A percentile compares a stretch with the other conserved stretches of the same genome.
phyloP scores from a whole-genome alignment of 108 stramenopile genomes.

The Bacterosira constricta region DNA sequence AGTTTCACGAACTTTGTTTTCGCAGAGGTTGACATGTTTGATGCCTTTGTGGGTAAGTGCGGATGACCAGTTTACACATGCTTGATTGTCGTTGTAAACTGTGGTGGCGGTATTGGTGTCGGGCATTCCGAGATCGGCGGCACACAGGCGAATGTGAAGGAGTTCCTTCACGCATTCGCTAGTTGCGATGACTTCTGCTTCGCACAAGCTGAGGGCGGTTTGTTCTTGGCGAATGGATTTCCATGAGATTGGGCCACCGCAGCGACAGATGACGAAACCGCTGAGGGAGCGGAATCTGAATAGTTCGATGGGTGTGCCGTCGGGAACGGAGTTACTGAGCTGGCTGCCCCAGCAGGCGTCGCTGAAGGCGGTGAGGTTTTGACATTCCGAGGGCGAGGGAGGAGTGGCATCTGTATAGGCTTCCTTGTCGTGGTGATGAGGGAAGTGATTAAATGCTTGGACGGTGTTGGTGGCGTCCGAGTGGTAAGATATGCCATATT shows the following conservation, averaged over 20 bases:
- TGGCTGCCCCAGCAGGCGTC: not conserved
- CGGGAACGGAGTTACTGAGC: not conserved
- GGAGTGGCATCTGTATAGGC: not conserved
- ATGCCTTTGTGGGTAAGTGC: constrained; percentile 12
- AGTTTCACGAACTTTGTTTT: constrained; percentile 9
- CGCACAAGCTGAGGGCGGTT: not conserved
- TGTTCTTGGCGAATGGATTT: not conserved
- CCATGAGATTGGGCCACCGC: not conserved
- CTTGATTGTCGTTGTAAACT: constrained; percentile 30
- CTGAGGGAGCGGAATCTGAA: not conserved
- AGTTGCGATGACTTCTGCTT: not conserved
- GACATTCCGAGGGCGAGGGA: not conserved
- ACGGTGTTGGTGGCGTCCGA: not conserved
- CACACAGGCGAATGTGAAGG: not conserved
- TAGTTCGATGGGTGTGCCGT: not conserved
- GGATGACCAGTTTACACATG: constrained; percentile 8
- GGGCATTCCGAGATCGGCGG: not conserved
- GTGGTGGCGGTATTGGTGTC: not conserved
- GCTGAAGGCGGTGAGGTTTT: not conserved
- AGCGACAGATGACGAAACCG: not conserved
- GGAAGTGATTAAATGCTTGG: not conserved
- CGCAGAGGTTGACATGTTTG: constrained; percentile 18
- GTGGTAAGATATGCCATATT: not conserved
- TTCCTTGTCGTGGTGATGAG: not conserved
- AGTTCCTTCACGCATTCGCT: constrained; percentile 7